Percentiles rank a stretch among this genome's conserved stretches.
Conservation (phyloP, 2,329 filamentous ascomycete species). For the Sporothrix globosa region DNA sequence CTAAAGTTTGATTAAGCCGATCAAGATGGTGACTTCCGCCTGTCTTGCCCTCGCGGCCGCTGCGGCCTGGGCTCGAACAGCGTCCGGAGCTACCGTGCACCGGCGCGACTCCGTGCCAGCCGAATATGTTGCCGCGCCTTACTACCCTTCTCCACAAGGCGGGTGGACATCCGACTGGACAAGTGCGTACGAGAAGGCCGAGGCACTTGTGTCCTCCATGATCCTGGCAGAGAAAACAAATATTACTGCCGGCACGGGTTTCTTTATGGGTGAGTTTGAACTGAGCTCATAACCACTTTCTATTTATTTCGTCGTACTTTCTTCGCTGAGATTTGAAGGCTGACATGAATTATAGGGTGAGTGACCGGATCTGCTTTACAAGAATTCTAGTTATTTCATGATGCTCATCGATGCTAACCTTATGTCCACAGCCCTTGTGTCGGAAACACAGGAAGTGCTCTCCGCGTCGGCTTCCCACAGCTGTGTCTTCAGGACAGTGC, state of each 20-base stretch:
- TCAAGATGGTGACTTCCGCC: conserved; percentile 13
- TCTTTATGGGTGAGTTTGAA: conserved; percentile 63
- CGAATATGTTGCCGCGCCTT: conserved; percentile 57
- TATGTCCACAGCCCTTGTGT: conserved; percentile 58
- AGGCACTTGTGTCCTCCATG: conserved; percentile 70
- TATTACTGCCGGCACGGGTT: conserved; percentile 70
- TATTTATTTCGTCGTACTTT: neutral
- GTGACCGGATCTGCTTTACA: neutral
- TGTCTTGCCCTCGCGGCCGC: conserved; percentile 23
- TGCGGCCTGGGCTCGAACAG: conserved; percentile 32
- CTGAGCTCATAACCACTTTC: neutral
- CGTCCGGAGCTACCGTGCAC: conserved; percentile 37
- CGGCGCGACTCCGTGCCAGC: conserved; percentile 41
- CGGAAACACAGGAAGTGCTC: conserved; percentile 58
- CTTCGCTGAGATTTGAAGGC: neutral
- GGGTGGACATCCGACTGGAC: conserved; percentile 72
- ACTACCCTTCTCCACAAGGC: conserved; percentile 72
- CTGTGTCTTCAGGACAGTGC: conserved; percentile 82
- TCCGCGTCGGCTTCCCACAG: conserved; percentile 60
- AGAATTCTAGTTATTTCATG: neutral
- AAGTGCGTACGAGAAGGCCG: conserved; percentile 70
- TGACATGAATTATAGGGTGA: neutral
- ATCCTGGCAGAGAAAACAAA: conserved; percentile 81
- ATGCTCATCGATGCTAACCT: neutral
- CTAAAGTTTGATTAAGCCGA: neutral